Base-by-base conservation (phyloP, 768 basidiomycete species). In the Infundibulicybe gibba region DNA sequence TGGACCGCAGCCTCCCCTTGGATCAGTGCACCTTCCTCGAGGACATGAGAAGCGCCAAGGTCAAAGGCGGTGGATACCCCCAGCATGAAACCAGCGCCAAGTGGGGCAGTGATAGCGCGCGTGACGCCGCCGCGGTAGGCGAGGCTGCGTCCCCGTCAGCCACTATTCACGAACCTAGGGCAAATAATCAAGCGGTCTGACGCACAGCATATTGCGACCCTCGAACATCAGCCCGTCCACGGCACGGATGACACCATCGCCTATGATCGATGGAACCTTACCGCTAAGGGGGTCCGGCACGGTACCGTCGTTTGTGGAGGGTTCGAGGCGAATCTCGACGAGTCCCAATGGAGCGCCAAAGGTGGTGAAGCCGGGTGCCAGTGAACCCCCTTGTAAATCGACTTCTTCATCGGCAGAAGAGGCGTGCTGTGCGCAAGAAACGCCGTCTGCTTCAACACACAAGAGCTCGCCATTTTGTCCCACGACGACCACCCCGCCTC, bases 91-190 rank as follows among this genome's bases (percentile, higher is more conserved):
- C 84, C 78, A 6, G 42, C 15, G 2, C 79, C 72, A 5, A 65
- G 57, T 0, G 90, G 91, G 0, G 82, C 76, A 0, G 76, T 72
- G 13, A 93, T 70, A 1, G 77, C 85, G 1, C 74, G 76, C 2
- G 88, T 89, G 2, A 94, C 84, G 2, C 91, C 90, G 6, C 73
- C 64, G 15, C 80, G 79, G 56, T 90, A 87, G 0, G 90, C 87
- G 35, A 87, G 58, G 30, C 89, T 91, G 53, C n/a, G 47, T 37
- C 13, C 11, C 3, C 16, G 44, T 42, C 12, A 47, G 34, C 43
- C 34, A 45, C 40, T 12, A 40, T 6, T 43, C 19, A 19, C 44
- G 3, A 37, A 34, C 42, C 45, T n/a, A n/a, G n/a, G n/a, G n/a
- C n/a, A n/a, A n/a, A n/a, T 16, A 21, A 41, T 38, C 56, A 70